phyloP scores from a whole-genome alignment of 768 basidiomycete species.

The Pleurotus djamor region DNA sequence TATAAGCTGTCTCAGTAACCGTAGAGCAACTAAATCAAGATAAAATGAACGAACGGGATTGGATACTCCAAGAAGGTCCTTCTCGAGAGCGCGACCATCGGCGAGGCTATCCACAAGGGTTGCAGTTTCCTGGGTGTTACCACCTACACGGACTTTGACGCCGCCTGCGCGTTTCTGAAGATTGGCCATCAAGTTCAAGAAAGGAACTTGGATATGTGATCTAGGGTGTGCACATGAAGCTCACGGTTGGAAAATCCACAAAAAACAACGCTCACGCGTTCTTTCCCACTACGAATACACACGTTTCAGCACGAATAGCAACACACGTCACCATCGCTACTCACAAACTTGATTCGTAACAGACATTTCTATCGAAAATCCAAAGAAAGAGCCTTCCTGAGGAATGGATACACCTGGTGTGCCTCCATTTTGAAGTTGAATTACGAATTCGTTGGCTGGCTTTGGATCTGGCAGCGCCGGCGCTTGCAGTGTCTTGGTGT shows the following conservation, averaged over 20 bases:
- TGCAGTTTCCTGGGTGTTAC: slow-evolving; percentile 65
- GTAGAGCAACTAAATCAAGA: background rate
- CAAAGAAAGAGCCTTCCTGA: slow-evolving; percentile 44
- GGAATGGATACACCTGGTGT: slow-evolving; percentile 31
- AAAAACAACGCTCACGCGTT: slow-evolving; percentile 24
- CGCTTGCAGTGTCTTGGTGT: slow-evolving; percentile 44
- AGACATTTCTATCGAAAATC: slow-evolving; percentile 62
- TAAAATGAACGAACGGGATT: slow-evolving; percentile 25
- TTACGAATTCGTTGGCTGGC: slow-evolving; percentile 38
- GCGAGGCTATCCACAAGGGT: slow-evolving; percentile 35
- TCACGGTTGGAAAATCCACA: background rate
- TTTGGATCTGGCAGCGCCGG: slow-evolving; percentile 49
- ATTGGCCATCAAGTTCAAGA: slow-evolving; percentile 66
- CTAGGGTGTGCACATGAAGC: slow-evolving; percentile 21
- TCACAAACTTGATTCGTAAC: slow-evolving; percentile 49
- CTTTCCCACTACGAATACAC: slow-evolving; percentile 24
- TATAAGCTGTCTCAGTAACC: background rate
- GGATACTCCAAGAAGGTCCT: slow-evolving; percentile 25
- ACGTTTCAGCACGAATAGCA: background rate
- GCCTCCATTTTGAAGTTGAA: slow-evolving; percentile 37
- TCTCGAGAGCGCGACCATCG: slow-evolving; percentile 39
- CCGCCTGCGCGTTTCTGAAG: slow-evolving; percentile 53
- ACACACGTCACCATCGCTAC: slow-evolving; percentile 18
- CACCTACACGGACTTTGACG: slow-evolving; percentile 59
- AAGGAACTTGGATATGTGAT: slow-evolving; percentile 47